Evolutionary conservation across 495 filamentous ascomycete species (phyloP), one percentile per base, ranked within the genome.

Genomic region (Symbiotaphrina buchneri): DNA sequence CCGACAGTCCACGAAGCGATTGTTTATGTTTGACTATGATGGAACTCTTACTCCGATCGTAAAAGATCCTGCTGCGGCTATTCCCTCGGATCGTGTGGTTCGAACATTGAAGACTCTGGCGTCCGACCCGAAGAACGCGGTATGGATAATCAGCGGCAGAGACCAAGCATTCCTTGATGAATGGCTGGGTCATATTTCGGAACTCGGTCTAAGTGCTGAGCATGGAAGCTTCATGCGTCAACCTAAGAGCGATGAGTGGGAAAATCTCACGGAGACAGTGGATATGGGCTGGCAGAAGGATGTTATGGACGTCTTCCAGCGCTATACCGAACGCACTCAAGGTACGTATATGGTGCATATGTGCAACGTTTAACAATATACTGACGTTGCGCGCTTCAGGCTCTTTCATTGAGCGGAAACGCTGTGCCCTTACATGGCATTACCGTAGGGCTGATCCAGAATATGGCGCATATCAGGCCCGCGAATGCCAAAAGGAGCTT

Each of bases 21-120:
- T 97, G 2, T 90, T 95, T 51, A 82, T 97, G 74, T 92, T 94
- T 42, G 87, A 97, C 56, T 97, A 95, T 44, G 87, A 97, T 49
- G 87, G 87, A 28, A 97, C 87, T 0, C 66, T 97, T n/a, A 93
- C 90, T 0, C 81, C 82, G 1, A 94, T 97, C 40, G 84, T 95
- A 17, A 68, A 71, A 33, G 80, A 94, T 39, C 90, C 87, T 1
- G 65, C 70, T 36, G 68, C 76, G 5, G 87, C 90, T 2, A 71
- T 93, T 22, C 85, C 87, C 0, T 79, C 81, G 2, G 73, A 85
- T 41, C 65, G 69, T 10, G 68, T 85, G 16, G 66, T 91, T 23
- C 67, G 66, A 19, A 84, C 73, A 17, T 55, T 97, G 33, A 78
- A 75, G 43, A 61, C 57, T 20, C 62, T 97, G 8, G 76, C 85